phyloP scores from a whole-genome alignment of 2,329 filamentous ascomycete genomes.

The Sclerotinia borealis region DNA sequence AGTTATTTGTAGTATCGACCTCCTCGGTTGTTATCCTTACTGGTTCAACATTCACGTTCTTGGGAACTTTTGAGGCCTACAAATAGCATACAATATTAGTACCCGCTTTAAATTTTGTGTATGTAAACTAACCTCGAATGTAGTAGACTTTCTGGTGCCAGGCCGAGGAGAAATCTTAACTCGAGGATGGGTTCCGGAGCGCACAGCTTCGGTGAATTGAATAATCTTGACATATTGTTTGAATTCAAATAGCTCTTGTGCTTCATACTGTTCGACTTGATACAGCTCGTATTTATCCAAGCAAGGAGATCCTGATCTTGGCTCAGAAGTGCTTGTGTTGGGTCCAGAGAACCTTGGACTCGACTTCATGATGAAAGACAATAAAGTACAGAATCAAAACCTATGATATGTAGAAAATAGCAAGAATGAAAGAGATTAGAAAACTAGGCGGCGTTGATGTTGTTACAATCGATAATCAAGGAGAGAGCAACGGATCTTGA shows the following conservation, averaged over 20 bases:
- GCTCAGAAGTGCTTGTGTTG: no score
- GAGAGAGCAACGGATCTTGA: no score
- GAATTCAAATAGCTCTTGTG: neutral
- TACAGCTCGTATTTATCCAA: neutral
- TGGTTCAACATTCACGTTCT: no score
- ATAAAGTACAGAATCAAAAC: neutral
- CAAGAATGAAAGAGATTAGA: neutral
- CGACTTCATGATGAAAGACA: neutral
- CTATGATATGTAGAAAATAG: neutral
- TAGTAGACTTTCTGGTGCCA: neutral
- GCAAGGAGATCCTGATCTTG: neutral
- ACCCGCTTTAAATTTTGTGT: no score
- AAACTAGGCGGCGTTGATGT: neutral
- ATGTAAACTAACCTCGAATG: neutral
- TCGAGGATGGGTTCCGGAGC: slow-evolving; percentile 2
- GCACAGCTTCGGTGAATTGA: slow-evolving; percentile 1
- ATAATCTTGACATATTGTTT: slow-evolving; percentile 6
- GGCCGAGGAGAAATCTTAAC: neutral
- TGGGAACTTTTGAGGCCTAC: neutral
- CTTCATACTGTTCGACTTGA: neutral
- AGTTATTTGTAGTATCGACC: neutral
- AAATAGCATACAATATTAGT: neutral
- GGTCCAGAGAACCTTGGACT: no score
- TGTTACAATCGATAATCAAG: neutral
- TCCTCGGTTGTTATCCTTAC: neutral